phyloP scores from a whole-genome alignment of 2,329 filamentous ascomycete species.

The Clonostachys chloroleuca region DNA sequence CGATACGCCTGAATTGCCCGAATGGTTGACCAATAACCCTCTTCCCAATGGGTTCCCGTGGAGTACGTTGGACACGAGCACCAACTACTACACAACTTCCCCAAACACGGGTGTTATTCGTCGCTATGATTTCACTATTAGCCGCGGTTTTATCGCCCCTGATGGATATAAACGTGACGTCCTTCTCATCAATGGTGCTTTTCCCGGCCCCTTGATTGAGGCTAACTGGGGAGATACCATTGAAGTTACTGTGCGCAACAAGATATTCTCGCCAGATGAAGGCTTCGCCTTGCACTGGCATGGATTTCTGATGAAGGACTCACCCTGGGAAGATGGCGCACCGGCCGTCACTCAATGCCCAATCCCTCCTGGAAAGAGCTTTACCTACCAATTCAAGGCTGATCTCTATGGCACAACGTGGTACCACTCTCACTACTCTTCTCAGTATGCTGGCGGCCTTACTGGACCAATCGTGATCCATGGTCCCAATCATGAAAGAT shows the following conservation, averaged over 20 bases:
- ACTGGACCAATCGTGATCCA: conserved; percentile 58
- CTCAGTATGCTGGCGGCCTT: conserved; percentile 56
- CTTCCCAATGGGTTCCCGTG: conserved; percentile 46
- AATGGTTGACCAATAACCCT: conserved; percentile 43
- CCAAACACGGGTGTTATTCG: conserved; percentile 51
- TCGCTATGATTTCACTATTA: conserved; percentile 49
- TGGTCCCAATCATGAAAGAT: conserved; percentile 41
- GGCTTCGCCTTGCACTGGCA: conserved; percentile 50
- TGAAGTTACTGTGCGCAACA: conserved; percentile 66
- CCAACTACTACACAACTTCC: conserved; percentile 43
- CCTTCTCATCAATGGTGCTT: conserved; percentile 61
- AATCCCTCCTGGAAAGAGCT: conserved; percentile 54
- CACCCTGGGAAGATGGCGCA: conserved; percentile 48
- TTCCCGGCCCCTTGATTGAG: conserved; percentile 62
- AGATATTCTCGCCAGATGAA: conserved; percentile 46
- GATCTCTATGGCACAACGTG: conserved; percentile 50
- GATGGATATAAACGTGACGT: conserved; percentile 49
- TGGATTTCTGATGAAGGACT: conserved; percentile 42
- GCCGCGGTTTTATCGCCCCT: conserved; percentile 42
- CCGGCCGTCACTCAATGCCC: conserved; percentile 59
- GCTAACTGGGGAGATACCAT: conserved; percentile 61
- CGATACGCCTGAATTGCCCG: conserved; percentile 26
- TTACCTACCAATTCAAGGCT: conserved; percentile 48
- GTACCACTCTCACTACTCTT: conserved; percentile 59
- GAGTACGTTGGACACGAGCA: conserved; percentile 36